Conservation (phyloP, 495 filamentous ascomycete species). For the Aspergillus olivimuriae region DNA sequence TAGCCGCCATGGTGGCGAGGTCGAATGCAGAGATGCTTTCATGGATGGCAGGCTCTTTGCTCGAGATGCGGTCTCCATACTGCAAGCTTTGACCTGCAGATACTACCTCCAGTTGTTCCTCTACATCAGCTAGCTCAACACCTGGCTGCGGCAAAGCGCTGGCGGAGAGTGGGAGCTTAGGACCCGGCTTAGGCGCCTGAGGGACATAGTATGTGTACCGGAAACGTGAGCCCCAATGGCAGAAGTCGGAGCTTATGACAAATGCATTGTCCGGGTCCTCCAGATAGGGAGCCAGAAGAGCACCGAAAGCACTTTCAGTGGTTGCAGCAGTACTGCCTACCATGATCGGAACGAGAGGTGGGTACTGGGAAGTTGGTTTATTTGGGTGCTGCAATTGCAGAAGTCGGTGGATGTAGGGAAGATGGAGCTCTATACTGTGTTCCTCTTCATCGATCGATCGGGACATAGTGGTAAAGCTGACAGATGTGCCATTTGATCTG, state of each 20-base stretch:
- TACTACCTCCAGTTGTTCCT: conserved; percentile 23
- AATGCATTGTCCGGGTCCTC: conserved; percentile 72
- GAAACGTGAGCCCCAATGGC: conserved; percentile 90
- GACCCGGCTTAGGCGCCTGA: conserved; percentile 34
- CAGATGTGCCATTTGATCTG: conserved; percentile 29
- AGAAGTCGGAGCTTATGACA: conserved; percentile 90
- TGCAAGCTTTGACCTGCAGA: conserved; percentile 33
- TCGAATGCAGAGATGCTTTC: conserved; percentile 83
- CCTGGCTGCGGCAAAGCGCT: conserved; percentile 36
- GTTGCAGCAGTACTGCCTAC: conserved; percentile 65
- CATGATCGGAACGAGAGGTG: conserved; percentile 78
- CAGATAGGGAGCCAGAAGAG: conserved; percentile 72
- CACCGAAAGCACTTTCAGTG: conserved; percentile 64
- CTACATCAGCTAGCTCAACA: conserved; percentile 16
- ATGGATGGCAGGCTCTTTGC: conserved; percentile 56
- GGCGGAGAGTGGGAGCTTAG: conserved; percentile 34
- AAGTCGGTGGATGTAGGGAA: conserved; percentile 89
- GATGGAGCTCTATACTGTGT: conserved; percentile 95
- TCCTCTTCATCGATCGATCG: conserved; percentile 69
- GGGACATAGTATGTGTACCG: conserved; percentile 77
- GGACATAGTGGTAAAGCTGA: conserved; percentile 67
- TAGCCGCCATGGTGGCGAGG: conserved; percentile 71
- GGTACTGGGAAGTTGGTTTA: conserved; percentile 45
- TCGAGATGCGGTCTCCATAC: conserved; percentile 31
- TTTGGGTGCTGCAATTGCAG: conserved; percentile 39